Evolutionary conservation across 768 basidiomycete species (phyloP), one percentile per base, ranked within the genome.

Genomic region (Amanita polypyramis): DNA sequence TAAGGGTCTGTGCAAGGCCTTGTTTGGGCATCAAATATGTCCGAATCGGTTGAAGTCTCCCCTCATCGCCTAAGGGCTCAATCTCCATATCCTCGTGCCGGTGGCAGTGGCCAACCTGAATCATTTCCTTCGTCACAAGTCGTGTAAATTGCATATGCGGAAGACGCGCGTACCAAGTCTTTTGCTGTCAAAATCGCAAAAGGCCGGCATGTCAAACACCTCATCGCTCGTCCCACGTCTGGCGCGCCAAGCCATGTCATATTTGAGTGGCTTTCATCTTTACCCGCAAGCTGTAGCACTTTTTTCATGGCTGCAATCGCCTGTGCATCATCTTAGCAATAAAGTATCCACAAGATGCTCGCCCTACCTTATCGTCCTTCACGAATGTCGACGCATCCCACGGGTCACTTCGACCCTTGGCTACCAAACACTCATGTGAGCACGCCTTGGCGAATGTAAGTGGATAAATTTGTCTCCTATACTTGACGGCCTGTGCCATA

Each of bases 31-130:
- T 21, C 20, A 15, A 49, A 30, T 17, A 44, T 14, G 11, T 30
- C 14, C 39, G 34, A 14, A 21, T 12, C 20, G 10, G 9, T 42
- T 32, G 2, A 12, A 36, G 29, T 12, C 11, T 38, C 8, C 5
- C 2, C 9, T 33, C 23, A 6, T 41, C 40, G 11, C 14, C 20
- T 2, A 20, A 2, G 2, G 30, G 6, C 11, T 17, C 32, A 23
- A 50, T 36, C n/a, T 50, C 33, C 42, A 50, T 43, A 21, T 33
- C 35, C 4, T 50, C 49, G 20, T 50, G 49, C 1, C 49, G 41
- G 23, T 43, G 49, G 17, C 23, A 43, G 43, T 50, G 49, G 8
- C 25, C 20, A 21, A 30, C 25, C 49, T 50, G 27, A n/a, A n/a
- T n/a, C 27, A 23, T 12, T 8, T 4, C 9, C 8, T 19, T 34